These are phyloP conservation scores for Exsudoporus frostii DNA, from an alignment of 768 basidiomycete genomes.

Conservation along the genomic window DNA sequence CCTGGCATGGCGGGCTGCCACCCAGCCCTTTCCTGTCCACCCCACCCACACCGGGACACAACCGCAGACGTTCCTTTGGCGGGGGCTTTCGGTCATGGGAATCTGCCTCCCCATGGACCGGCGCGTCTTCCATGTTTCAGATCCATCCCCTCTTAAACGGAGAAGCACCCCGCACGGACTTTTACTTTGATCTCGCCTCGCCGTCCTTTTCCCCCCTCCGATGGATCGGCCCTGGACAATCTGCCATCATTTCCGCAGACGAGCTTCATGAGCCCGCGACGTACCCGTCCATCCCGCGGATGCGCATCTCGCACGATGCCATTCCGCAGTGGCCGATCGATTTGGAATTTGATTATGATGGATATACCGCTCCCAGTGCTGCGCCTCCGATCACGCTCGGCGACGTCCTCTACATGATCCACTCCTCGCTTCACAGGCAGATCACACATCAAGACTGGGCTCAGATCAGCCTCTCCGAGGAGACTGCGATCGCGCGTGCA, in stretches of 20 bases:
- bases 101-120: constrained; percentile 23
- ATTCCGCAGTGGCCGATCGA: constrained; percentile 63
- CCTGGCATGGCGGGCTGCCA: constrained; percentile 40
- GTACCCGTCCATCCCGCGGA: constrained; percentile 48
- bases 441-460: constrained; percentile 38
- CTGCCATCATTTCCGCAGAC: constrained; percentile 37
- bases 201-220: constrained; percentile 45
- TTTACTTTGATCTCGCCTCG: constrained; percentile 56
- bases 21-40: constrained; percentile 25
- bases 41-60: constrained; percentile 7
- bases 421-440: constrained; percentile 43
- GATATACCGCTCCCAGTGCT: constrained; percentile 17
- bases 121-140: constrained; percentile 26
- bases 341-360: constrained; percentile 39
- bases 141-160: constrained; percentile 44
- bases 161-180: constrained; percentile 40
- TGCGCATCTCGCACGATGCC: constrained; percentile 56
- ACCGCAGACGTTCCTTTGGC: constrained; percentile 31
- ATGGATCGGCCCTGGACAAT: constrained; percentile 38
- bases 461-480: constrained; percentile 22
- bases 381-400: constrained; percentile 49
- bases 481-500: constrained; percentile 33
- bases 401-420: constrained; percentile 55
- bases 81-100: constrained; percentile 19
- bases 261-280: constrained; percentile 54